phyloP scores from a whole-genome alignment of 225 moss, liverwort and hornwort species.

The Rhytidiadelphus loreus region DNA sequence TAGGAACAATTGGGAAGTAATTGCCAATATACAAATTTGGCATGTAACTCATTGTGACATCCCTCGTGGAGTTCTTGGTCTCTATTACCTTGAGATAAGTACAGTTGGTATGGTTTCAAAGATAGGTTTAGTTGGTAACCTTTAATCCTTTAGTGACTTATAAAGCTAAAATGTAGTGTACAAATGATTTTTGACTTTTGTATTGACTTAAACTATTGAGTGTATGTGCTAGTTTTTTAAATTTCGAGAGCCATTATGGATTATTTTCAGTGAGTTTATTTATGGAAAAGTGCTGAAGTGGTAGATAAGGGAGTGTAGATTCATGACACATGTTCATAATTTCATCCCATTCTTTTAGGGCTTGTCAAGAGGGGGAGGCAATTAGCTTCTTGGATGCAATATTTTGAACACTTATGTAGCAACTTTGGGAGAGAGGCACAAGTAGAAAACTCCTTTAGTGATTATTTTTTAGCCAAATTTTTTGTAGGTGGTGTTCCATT shows the following conservation, averaged over 20 bases:
- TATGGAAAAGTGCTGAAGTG: not conserved
- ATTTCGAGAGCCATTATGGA: not conserved
- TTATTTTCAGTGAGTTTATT: not conserved
- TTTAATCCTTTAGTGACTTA: not conserved
- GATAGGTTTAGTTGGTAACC: not conserved
- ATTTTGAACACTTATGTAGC: not conserved
- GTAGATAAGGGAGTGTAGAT: not conserved
- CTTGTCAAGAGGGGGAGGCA: not conserved
- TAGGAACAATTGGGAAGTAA: not conserved
- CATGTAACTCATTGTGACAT: not conserved
- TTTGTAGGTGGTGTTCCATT: not conserved
- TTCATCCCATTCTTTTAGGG: not conserved
- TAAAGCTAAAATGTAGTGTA: not conserved
- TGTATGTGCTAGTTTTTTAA: not conserved
- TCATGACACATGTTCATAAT: not conserved
- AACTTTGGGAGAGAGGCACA: not conserved
- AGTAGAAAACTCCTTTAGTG: not conserved
- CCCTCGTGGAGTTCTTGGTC: not conserved
- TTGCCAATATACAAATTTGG: too few species aligned
- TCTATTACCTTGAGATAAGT: not conserved
- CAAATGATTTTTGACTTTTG: not conserved
- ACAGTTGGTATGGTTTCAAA: not conserved
- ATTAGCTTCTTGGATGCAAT: not conserved
- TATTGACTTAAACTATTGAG: not conserved
- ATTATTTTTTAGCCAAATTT: not conserved